Conservation (phyloP, 2,329 filamentous ascomycete species). For the Cucurbitaria berberidis region DNA sequence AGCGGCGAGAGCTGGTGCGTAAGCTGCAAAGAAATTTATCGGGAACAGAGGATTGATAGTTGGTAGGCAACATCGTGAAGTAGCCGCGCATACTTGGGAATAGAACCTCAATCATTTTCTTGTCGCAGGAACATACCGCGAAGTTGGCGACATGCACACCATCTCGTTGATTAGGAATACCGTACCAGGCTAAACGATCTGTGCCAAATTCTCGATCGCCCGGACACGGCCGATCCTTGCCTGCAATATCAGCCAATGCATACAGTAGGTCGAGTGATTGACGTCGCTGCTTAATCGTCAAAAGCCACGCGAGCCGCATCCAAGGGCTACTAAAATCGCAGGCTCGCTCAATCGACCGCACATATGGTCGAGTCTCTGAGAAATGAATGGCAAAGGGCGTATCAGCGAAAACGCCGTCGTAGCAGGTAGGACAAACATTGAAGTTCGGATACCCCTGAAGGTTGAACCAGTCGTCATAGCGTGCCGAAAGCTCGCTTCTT, state of each 20-base stretch:
- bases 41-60: constrained; percentile 48
- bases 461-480: constrained; percentile 80
- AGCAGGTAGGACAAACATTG: constrained; percentile 83
- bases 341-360: constrained; percentile 63
- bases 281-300: constrained; percentile 73
- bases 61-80: constrained; percentile 57
- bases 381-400: constrained; percentile 74
- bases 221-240: constrained; percentile 63
- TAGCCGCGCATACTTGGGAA: constrained; percentile 74
- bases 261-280: constrained; percentile 73
- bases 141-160: constrained; percentile 72
- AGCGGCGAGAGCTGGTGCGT: constrained; percentile 65
- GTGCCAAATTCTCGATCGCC: constrained; percentile 59
- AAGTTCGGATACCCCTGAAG: constrained; percentile 73
- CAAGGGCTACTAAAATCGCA: constrained; percentile 85
- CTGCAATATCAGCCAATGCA: constrained; percentile 68
- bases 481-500: constrained; percentile 65
- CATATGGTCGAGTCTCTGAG: constrained; percentile 63
- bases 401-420: constrained; percentile 69
- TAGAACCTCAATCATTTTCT: constrained; percentile 72
- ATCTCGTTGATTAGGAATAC: constrained; percentile 71
- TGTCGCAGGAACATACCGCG: constrained; percentile 75
- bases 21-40: constrained; percentile 69
- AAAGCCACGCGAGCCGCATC: constrained; percentile 83
- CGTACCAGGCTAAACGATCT: constrained; percentile 72